phyloP scores from a whole-genome alignment of 75 land plant species.

The Pinus tabuliformis region DNA sequence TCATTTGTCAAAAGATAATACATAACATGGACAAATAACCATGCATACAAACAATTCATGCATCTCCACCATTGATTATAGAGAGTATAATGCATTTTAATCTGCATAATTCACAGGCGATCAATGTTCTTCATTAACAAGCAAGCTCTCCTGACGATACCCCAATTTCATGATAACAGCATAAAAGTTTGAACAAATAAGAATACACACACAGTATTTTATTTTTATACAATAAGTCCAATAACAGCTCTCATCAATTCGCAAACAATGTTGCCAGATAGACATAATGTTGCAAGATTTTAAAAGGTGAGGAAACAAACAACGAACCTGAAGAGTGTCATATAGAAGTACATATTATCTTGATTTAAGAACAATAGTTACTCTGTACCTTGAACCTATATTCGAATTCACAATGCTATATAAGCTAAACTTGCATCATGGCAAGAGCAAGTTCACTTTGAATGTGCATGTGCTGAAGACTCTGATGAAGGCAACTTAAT shows the following conservation, averaged over 20 bases:
- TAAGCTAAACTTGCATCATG: neutral
- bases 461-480: slow-evolving; percentile 1
- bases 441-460: neutral
- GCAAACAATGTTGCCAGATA: neutral
- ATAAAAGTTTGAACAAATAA: neutral
- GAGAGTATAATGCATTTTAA: neutral
- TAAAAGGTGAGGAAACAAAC: neutral
- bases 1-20: neutral
- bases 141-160: neutral
- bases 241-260: neutral
- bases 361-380: neutral
- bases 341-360: slow-evolving; percentile 1
- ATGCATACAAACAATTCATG: neutral
- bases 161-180: neutral
- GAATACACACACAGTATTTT: neutral
- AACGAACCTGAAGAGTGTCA: neutral
- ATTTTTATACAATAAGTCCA: neutral
- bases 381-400: neutral
- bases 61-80: neutral
- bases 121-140: neutral
- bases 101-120: neutral
- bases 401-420: neutral
- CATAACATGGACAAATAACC: neutral
- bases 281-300: neutral
- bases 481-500: slow-evolving; percentile 1